These are phyloP conservation scores for Fraxinus xanthoxyloides DNA, from an alignment of 305 asterid species.

Conservation along the genomic window DNA sequence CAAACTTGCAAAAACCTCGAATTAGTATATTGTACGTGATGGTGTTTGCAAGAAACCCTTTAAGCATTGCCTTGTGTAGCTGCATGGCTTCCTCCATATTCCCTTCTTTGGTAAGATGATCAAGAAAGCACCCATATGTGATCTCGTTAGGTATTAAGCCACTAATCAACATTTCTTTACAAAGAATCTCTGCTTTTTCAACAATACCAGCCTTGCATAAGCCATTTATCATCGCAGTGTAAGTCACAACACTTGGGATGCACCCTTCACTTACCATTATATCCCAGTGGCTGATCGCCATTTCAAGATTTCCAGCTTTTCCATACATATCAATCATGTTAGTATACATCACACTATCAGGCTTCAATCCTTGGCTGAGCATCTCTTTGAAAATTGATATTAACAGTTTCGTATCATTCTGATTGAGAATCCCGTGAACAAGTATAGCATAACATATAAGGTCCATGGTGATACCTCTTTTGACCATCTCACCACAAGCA, in stretches of 20 bases:
- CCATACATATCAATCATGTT: constrained; percentile 64
- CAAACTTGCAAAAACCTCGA: constrained; percentile 72
- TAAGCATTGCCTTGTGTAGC: constrained; percentile 56
- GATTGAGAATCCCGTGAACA: constrained; percentile 49
- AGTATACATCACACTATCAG: constrained; percentile 66
- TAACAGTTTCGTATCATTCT: constrained; percentile 40
- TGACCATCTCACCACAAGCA: constrained; percentile 49
- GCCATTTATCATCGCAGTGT: constrained; percentile 66
- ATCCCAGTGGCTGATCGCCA: constrained; percentile 73
- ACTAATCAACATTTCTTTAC: constrained; percentile 52
- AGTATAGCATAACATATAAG: constrained; percentile 66
- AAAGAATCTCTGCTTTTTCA: constrained; percentile 57
- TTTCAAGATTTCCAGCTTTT: constrained; percentile 52
- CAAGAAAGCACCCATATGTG: constrained; percentile 80
- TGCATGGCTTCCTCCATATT: constrained; percentile 59
- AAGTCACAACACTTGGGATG: constrained; percentile 60
- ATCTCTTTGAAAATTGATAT: constrained; percentile 49
- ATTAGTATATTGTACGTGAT: constrained; percentile 71
- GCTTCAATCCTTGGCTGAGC: constrained; percentile 57
- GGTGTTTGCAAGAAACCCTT: constrained; percentile 52
- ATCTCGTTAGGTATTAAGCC: constrained; percentile 65
- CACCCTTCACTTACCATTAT: constrained; percentile 67
- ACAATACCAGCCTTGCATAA: constrained; percentile 60
- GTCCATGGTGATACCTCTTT: constrained; percentile 65
- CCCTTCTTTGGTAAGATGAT: constrained; percentile 61